Evolutionary conservation across 768 basidiomycete genomes (phyloP).

Genomic region (Zangia roseola): DNA sequence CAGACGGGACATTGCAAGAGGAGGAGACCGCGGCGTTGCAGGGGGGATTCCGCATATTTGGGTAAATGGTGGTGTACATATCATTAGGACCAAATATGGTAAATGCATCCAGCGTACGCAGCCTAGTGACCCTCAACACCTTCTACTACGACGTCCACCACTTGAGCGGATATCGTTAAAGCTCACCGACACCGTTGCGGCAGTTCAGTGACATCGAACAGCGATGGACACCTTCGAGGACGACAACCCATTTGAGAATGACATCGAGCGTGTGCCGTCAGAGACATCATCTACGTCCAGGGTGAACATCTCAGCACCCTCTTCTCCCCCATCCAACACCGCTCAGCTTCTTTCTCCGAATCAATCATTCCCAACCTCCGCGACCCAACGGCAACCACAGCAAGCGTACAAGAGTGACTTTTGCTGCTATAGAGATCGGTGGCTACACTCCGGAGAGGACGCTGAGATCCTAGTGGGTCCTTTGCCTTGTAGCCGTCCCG

Average conservation of each 20-base stretch:
- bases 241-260: slow-evolving; percentile 64
- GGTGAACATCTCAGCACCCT: slow-evolving; percentile 46
- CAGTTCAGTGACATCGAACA: neutral
- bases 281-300: slow-evolving; percentile 37
- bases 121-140: neutral
- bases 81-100: slow-evolving; percentile 30
- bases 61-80: slow-evolving; percentile 35
- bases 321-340: slow-evolving; percentile 51
- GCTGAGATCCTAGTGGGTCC: slow-evolving; percentile 70
- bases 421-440: slow-evolving; percentile 73
- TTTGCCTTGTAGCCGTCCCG: neutral
- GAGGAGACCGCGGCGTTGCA: slow-evolving; percentile 34
- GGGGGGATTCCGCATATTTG: slow-evolving; percentile 59
- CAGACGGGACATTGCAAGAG: slow-evolving; percentile 28
- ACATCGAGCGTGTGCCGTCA: slow-evolving; percentile 35
- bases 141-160: no score
- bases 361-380: slow-evolving; percentile 51
- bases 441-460: slow-evolving; percentile 80
- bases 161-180: no score
- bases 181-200: neutral
- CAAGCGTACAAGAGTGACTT: slow-evolving; percentile 70
- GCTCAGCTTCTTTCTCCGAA: slow-evolving; percentile 51
- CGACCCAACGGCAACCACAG: slow-evolving; percentile 51
- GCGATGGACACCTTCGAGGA: slow-evolving; percentile 50
- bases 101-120: slow-evolving; percentile 16